phyloP scores from a whole-genome alignment of 2,329 filamentous ascomycete species.

The Exophiala alcalophila region DNA sequence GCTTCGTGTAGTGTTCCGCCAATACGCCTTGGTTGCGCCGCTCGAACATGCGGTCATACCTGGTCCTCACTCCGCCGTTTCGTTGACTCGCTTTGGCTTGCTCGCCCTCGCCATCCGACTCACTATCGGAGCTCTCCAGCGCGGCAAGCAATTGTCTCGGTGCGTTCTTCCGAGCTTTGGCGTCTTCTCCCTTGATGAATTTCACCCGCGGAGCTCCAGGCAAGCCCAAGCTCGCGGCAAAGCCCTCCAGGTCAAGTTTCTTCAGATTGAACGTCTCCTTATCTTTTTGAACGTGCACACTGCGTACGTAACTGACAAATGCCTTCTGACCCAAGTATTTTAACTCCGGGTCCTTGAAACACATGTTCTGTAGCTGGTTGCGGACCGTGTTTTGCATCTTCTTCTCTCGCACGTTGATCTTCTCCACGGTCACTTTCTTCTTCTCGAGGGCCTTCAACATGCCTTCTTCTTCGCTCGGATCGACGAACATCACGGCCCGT shows the following conservation, averaged over 20 bases:
- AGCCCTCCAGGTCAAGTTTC: conserved; percentile 79
- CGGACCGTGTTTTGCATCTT: conserved; percentile 79
- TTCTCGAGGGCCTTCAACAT: conserved; percentile 81
- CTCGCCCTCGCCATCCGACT: conserved; percentile 48
- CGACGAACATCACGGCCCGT: conserved; percentile 83
- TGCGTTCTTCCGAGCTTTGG: conserved; percentile 83
- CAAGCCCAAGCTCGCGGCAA: conserved; percentile 78
- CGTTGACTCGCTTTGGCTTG: conserved; percentile 58
- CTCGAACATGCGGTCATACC: conserved; percentile 98
- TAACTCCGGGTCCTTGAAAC: conserved; percentile 87
- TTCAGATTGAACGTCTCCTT: conserved; percentile 87
- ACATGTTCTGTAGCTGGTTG: conserved; percentile 86
- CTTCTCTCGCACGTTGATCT: conserved; percentile 80
- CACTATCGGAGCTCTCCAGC: conserved; percentile 56
- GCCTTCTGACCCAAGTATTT: conserved; percentile 97
- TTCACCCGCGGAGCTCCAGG: conserved; percentile 91
- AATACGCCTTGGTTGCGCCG: conserved; percentile 92
- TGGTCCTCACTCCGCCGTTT: conserved; percentile 69
- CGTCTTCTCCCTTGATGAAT: conserved; percentile 84
- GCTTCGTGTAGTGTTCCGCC: conserved; percentile 87
- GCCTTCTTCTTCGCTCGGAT: conserved; percentile 87
- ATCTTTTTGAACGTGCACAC: conserved; percentile 82
- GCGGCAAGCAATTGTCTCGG: conserved; percentile 61
- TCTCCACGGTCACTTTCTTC: conserved; percentile 85
- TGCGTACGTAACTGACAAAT: conserved; percentile 85